Evolutionary conservation across 208 protist species (phyloP), one percentile per base, ranked within the genome.

Genomic region (Leishmania braziliensis): DNA sequence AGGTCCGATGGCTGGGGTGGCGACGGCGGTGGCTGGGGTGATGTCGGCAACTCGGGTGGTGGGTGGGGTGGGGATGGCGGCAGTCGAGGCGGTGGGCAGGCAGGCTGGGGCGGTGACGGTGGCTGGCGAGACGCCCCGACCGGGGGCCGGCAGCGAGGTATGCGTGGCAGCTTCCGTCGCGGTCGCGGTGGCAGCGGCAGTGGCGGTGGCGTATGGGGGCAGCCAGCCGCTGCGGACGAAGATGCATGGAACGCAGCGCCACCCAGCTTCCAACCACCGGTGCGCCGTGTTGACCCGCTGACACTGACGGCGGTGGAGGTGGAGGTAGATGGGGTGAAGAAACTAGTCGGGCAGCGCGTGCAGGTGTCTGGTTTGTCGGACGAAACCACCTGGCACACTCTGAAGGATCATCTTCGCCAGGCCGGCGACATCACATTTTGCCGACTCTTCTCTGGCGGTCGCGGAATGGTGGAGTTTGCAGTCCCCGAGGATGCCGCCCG

Each of bases 341-440:
- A 97, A 80, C 88, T 97, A 26, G 94, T 97, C 5, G 95, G 95
- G 5, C 92, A 96, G 84, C 85, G 93, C 18, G 92, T 98, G 43
- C 93, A 94, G 73, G 88, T 98, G 43, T 89, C 90, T 9, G 93
- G 93, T 23, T 88, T 98, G 6, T 88, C 93, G 23, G 93, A 96
- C 63, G 90, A 94, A 33, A 97, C 94, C 2, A 93, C 90, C 9
- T 98, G 96, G 96, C 94, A 96, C 62, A 95, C 90, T 26, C 79
- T 98, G 50, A 98, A 98, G 84, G 95, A 97, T 77, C 94, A 98
- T 82, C 87, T 98, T 63, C 91, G 92, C 2, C 90, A 97, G 77
- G 91, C 92, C 5, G 94, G 90, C 51, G 91, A 97, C 81, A 89
- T 97, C 33, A 92, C 87, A 14, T 95, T 96, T 77, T 96, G 89